Conservation (phyloP, 2,329 filamentous ascomycete genomes). For the Colletotrichum musae region DNA sequence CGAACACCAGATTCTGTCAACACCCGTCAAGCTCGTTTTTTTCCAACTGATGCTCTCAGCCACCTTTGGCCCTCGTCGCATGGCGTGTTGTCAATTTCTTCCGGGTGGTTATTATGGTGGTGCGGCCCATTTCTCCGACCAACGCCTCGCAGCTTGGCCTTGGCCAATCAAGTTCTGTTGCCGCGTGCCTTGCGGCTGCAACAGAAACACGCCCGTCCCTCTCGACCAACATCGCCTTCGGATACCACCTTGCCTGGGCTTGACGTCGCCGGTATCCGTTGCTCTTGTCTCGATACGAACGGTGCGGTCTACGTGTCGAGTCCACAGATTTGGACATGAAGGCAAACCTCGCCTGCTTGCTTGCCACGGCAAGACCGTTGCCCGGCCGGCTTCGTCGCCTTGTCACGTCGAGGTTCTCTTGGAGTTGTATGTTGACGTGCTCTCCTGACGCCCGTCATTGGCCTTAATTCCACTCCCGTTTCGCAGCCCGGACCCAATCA, state of each 20-base stretch:
- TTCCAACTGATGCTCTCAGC: not conserved
- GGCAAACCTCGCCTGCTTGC: too few relatives aligned
- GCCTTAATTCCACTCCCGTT: constrained; percentile 15
- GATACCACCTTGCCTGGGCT: constrained; percentile 33
- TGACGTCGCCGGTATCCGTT: constrained; percentile 1
- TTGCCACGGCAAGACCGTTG: not conserved
- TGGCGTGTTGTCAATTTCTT: constrained; percentile 29
- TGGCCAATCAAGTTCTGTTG: constrained; percentile 48
- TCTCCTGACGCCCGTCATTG: constrained; percentile 28
- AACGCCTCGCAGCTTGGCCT: constrained; percentile 43
- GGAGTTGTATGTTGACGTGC: constrained; percentile 26
- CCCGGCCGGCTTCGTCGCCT: not conserved
- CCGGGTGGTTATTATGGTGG: constrained; percentile 17
- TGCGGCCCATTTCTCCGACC: constrained; percentile 43
- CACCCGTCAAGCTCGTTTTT: constrained; percentile 10
- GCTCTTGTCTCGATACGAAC: not conserved
- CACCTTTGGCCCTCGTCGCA: not conserved
- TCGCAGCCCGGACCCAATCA: constrained; percentile 13
- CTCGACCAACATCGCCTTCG: constrained; percentile 39
- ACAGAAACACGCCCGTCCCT: constrained; percentile 48
- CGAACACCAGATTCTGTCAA: constrained; percentile 35
- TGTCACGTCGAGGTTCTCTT: not conserved
- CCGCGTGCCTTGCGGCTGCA: constrained; percentile 48
- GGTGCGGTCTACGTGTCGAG: not conserved
- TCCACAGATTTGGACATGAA: too few relatives aligned